Percentiles rank a stretch among this genome's conserved stretches.
Conservation (phyloP, 495 filamentous ascomycete species). For the Penicillium lividum region DNA sequence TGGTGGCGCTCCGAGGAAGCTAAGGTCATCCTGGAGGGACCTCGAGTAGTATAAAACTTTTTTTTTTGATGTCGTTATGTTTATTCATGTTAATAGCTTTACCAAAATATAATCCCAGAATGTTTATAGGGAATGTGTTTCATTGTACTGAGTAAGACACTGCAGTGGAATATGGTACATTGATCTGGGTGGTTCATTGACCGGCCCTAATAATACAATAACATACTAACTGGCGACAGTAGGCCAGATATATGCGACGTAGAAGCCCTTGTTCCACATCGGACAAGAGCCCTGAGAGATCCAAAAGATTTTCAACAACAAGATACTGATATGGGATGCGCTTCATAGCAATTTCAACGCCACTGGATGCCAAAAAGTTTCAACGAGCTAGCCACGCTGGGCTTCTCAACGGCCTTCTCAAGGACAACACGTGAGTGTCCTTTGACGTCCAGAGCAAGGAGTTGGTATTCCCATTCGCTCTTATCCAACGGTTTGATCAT, state of each 20-base stretch:
- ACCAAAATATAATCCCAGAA: not conserved
- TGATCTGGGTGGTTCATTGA: slow-evolving; percentile 4
- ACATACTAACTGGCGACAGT: not conserved
- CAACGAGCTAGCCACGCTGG: slow-evolving; percentile 40
- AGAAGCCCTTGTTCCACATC: not conserved
- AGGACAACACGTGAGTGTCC: slow-evolving; percentile 54
- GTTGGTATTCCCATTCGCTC: slow-evolving; percentile 74
- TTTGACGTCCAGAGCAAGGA: slow-evolving; percentile 76
- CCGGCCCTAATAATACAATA: slow-evolving; percentile 17
- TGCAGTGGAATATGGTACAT: slow-evolving; percentile 16
- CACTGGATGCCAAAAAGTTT: slow-evolving; percentile 55
- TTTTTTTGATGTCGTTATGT: slow-evolving; percentile 20
- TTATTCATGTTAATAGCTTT: slow-evolving; percentile 28
- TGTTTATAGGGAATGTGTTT: not conserved
- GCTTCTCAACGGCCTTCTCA: slow-evolving; percentile 45
- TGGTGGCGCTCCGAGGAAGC: slow-evolving; percentile 82
- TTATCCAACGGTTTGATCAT: slow-evolving; percentile 66
- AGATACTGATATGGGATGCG: slow-evolving; percentile 5
- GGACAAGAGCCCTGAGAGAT: not conserved
- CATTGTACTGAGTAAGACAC: slow-evolving; percentile 1
- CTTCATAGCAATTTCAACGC: slow-evolving; percentile 34
- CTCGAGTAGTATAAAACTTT: slow-evolving; percentile 35
- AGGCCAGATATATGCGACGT: not conserved
- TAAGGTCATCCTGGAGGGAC: slow-evolving; percentile 61
- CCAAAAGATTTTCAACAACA: not conserved